Evolutionary conservation across 1,284 basidiomycete species (phyloP).

Genomic region (Irpex sp.): DNA sequence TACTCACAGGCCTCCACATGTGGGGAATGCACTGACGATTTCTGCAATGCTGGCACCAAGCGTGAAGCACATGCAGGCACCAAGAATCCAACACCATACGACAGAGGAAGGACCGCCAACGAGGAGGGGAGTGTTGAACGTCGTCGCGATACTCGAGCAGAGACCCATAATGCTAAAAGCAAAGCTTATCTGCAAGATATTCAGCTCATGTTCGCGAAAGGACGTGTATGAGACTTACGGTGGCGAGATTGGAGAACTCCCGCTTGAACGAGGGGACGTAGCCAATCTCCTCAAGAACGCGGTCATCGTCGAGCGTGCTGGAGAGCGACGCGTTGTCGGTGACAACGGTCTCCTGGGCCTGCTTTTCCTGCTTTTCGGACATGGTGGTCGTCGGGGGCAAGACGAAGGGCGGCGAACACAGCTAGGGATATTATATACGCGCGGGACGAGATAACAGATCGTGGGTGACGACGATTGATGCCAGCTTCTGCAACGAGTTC

Average conservation of each 20-base stretch:
- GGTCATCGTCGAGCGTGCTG: constrained; percentile 50
- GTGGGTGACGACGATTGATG: neutral
- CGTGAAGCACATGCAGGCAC: constrained; percentile 72
- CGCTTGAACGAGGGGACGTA: constrained; percentile 79
- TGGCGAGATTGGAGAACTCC: constrained; percentile 79
- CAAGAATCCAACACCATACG: constrained; percentile 81
- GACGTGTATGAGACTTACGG: constrained; percentile 35
- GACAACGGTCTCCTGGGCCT: neutral
- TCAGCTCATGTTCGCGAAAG: neutral
- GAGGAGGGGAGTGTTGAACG: constrained; percentile 76
- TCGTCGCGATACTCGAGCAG: constrained; percentile 78
- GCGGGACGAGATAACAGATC: neutral
- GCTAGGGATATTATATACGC: neutral
- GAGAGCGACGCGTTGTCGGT: constrained; percentile 2
- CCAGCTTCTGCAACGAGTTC: neutral
- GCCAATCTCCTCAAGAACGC: constrained; percentile 65
- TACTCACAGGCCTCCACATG: constrained; percentile 75
- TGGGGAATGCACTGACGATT: constrained; percentile 78
- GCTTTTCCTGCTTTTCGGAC: neutral
- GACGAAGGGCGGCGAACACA: neutral
- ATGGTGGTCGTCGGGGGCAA: neutral
- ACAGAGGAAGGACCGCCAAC: constrained; percentile 76
- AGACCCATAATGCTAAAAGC: constrained; percentile 81
- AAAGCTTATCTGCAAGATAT: constrained; percentile 58
- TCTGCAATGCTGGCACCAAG: constrained; percentile 76